These are phyloP conservation scores for Fusarium sp. DNA, from an alignment of 2,329 filamentous ascomycete genomes.

Conservation along the genomic window DNA sequence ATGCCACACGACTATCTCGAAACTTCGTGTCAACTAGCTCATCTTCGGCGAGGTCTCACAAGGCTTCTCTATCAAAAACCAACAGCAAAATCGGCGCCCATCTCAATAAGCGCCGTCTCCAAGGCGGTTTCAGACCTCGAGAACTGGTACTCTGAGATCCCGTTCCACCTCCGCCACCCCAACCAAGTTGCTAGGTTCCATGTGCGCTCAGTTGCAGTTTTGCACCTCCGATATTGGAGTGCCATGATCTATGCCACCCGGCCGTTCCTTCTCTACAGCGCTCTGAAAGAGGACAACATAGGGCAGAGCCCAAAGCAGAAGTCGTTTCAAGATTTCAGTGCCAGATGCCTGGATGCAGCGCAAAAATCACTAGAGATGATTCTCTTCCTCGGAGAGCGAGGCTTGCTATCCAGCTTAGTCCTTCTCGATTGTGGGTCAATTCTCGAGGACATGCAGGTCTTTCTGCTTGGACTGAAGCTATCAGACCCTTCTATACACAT, in stretches of 20 bases:
- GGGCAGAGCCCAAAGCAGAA: not conserved
- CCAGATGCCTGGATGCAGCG: conserved; percentile 3
- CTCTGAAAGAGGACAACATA: not conserved
- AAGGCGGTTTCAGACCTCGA: not conserved
- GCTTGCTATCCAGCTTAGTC: not conserved
- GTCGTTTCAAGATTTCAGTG: conserved; percentile 7
- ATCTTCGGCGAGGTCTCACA: not conserved
- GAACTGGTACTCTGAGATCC: not conserved
- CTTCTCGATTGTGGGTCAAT: conserved; percentile 16
- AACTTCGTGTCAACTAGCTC: not conserved
- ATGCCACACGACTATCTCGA: conserved; percentile 14
- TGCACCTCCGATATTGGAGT: conserved; percentile 24
- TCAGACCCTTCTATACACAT: not conserved
- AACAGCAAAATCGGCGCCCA: not conserved
- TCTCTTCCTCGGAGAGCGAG: not conserved
- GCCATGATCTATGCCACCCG: conserved; percentile 13
- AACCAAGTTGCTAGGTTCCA: conserved; percentile 10
- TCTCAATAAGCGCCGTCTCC: conserved; percentile 3
- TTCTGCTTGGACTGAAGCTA: conserved; percentile 2
- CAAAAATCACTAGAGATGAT: conserved; percentile 14
- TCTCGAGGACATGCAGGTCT: conserved; percentile 17
- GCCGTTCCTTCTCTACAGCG: conserved; percentile 10
- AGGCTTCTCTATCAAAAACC: conserved; percentile 9
- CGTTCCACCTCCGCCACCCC: not conserved
- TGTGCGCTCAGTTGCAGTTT: conserved; percentile 10